phyloP scores from a whole-genome alignment of 345 rosid genomes.

The Draba incana region DNA sequence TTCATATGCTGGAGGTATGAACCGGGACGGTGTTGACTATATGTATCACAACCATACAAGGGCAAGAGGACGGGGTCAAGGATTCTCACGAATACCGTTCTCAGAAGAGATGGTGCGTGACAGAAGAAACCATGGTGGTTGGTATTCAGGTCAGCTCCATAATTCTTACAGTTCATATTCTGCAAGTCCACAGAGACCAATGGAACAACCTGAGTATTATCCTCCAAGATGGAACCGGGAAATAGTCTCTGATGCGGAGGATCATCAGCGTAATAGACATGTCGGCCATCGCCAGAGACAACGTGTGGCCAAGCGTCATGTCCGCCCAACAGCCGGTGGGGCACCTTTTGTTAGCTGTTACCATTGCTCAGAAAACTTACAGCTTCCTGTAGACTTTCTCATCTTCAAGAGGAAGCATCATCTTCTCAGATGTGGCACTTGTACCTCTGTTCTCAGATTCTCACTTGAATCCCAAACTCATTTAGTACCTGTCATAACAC shows the following conservation, averaged over 20 bases:
- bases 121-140: conserved; percentile 45
- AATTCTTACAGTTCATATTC: conserved; percentile 52
- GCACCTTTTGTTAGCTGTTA: conserved; percentile 76
- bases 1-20: conserved; percentile 40
- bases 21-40: conserved; percentile 29
- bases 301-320: conserved; percentile 57
- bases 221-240: conserved; percentile 44
- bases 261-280: conserved; percentile 49
- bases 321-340: conserved; percentile 80
- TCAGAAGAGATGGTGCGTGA: conserved; percentile 52
- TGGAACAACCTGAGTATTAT: conserved; percentile 52
- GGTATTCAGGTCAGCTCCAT: conserved; percentile 45
- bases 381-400: conserved; percentile 83
- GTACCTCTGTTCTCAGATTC: conserved; percentile 64
- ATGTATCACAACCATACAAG: conserved; percentile 35
- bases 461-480: conserved; percentile 62
- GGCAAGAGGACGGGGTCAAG: conserved; percentile 44
- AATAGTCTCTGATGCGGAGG: conserved; percentile 49
- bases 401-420: conserved; percentile 61
- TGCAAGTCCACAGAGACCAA: conserved; percentile 60
- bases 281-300: conserved; percentile 41
- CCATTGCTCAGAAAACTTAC: conserved; percentile 58
- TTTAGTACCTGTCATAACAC: conserved; percentile 45
- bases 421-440: conserved; percentile 74
- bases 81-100: conserved; percentile 44